Conservation (phyloP, 2,329 filamentous ascomycete species). For the Diplodia corticola region DNA sequence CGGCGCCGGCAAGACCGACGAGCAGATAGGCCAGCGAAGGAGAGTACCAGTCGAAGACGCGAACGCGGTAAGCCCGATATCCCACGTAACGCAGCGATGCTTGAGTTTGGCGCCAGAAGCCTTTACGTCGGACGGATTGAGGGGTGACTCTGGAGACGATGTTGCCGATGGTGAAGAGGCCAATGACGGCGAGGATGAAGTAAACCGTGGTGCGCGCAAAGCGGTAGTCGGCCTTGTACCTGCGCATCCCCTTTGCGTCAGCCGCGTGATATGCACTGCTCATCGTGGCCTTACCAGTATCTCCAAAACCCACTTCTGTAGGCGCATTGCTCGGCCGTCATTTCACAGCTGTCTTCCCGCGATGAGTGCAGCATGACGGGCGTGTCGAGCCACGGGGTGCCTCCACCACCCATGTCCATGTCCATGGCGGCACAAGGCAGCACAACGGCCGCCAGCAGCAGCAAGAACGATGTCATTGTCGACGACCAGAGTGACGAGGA, state of each 20-base stretch:
- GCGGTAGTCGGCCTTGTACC: slow-evolving; percentile 25
- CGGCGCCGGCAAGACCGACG: slow-evolving; percentile 28
- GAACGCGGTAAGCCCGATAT: slow-evolving; percentile 33
- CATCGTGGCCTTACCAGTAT: slow-evolving; percentile 13
- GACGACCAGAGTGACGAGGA: background rate
- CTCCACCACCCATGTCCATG: background rate
- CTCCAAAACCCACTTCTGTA: slow-evolving; percentile 22
- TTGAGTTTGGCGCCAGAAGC: slow-evolving; percentile 25
- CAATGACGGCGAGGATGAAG: slow-evolving; percentile 22
- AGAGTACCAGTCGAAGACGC: slow-evolving; percentile 31
- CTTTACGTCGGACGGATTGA: background rate
- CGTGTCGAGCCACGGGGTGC: slow-evolving; percentile 15
- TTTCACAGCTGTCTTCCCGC: slow-evolving; percentile 15
- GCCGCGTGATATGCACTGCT: no score
- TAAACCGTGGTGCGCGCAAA: slow-evolving; percentile 22
- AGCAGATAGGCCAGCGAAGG: slow-evolving; percentile 32
- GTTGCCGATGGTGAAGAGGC: slow-evolving; percentile 20
- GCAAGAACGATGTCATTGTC: background rate
- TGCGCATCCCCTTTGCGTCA: background rate
- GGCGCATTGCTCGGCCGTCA: slow-evolving; percentile 16
- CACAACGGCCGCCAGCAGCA: background rate
- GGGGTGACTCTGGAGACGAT: slow-evolving; percentile 4
- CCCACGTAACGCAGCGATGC: slow-evolving; percentile 32
- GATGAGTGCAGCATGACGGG: slow-evolving; percentile 24
- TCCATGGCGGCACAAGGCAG: background rate